Evolutionary conservation across 2,329 filamentous ascomycete genomes (phyloP), one percentile per base, ranked within the genome.

Genomic region (Parastagonospora nodorum): DNA sequence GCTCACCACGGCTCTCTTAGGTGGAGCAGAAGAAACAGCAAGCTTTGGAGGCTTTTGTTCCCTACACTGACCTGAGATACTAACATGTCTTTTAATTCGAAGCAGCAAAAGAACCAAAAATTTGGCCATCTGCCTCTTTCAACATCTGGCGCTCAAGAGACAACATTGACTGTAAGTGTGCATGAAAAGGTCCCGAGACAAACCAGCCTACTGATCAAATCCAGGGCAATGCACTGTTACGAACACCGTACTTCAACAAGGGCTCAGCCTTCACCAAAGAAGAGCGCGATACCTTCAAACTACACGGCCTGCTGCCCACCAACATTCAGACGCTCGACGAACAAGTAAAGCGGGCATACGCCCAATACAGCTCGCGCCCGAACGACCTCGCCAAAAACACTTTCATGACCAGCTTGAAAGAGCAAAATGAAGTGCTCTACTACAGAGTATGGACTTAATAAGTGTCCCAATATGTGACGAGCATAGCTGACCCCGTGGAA

Each of bases 381-480:
- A 83, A 87, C 68, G 82, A 88, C 56, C 74, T 96, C 32, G 87
- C 87, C 33, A 95, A 94, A 77, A 96, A 96, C 63, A 92, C 90
- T 0, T 96, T 96, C 68, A 82, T 96, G 79, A 89, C 88, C 0
- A 91, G 88, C 42, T 79, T 96, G 77, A 92, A 90, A 66, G 86
- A 90, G 62, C 92, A 96, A 73, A 96, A 94, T 73, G 83, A 89
- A 54, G 89, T 95, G 1, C 74, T 96, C 1, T 96, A 90, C 70
- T 95, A 87, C 72, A 86, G 80, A 69, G 88, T 89, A 61, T 75
- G 57, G 29, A 7, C 11, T 15, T 8, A 12, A 14, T 5, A 32
- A 9, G 12, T 15, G 6, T 9, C 24, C 6, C 5, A n/a, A 8
- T 6, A 12, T 16, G 19, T 15, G 11, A 10, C 39, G 43, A 16